Base-by-base conservation (phyloP, 139 green algal genomes). In the Deuterostichococcus epilithicus region DNA sequence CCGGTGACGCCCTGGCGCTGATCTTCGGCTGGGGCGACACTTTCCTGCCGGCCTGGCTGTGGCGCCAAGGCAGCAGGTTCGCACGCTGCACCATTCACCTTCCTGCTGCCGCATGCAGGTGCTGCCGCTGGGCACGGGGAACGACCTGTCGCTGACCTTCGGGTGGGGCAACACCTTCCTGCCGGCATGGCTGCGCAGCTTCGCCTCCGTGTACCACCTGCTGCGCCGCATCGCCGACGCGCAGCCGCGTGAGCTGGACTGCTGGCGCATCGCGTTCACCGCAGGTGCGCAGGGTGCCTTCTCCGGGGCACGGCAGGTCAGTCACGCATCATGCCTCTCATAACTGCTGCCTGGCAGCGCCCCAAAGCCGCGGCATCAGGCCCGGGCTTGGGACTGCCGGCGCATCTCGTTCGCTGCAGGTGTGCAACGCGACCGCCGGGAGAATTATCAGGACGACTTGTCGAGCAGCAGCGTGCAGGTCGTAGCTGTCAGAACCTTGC, bases 51-150 rank as follows among this genome's bases (percentile, higher is more conserved):
- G 37, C 35, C 23, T 95, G 90, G 88, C 78, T 82, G n/a, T n/a
- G n/a, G n/a, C n/a, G n/a, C n/a, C n/a, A n/a, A n/a, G n/a, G n/a
- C n/a, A n/a, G n/a, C n/a, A n/a, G n/a, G n/a, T n/a, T n/a, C n/a
- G n/a, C n/a, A n/a, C n/a, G n/a, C n/a, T n/a, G n/a, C n/a, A n/a
- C n/a, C n/a, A n/a, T n/a, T n/a, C n/a, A n/a, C n/a, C n/a, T 13
- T 52, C 42, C 42, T 52, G 42, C 8, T 52, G 42, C 42, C 13
- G 42, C 42, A 52, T 63, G 52, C 52, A 63, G 52, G 52, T 63
- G 52, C 52, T 63, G 85, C 93, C 93, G 0, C 83, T 97, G 77
- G 93, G 92, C 37, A 97, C 93, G 10, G 92, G 92, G 79, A 91
- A 94, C 77, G 91, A 96, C 80, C 81, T 97, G 25, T 80, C 84